Evolutionary conservation across 352 stramenopile genomes (phyloP), one percentile per base, ranked within the genome.

Genomic region (Globisporangium radiosum): DNA sequence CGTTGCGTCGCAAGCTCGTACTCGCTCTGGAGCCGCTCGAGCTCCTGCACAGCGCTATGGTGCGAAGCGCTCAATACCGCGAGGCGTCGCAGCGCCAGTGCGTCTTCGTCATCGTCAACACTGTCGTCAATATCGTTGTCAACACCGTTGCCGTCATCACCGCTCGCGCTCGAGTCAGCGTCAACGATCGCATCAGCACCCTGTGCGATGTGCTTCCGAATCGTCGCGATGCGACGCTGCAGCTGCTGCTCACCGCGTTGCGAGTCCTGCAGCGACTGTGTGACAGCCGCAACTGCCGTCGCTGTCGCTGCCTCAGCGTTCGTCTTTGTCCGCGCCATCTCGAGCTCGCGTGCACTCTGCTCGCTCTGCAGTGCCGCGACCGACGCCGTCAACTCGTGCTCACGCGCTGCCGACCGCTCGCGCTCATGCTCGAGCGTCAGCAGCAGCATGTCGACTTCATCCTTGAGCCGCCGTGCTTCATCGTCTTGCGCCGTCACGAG

Each of bases 391-490:
- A 80, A 56, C 17, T 82, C 70, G 38, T 79, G 63, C 51, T 81
- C 75, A 11, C 75, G 75, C 45, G 62, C 47, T 49, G 65, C 56
- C 42, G 73, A 83, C 42, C 54, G 71, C 49, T 78, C 71, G 43
- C 67, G 71, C 52, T 83, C 75, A 47, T 77, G 69, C 47, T 77
- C 72, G 9, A 85, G 70, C 40, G 77, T 75, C 33, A 72, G 53
- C 1, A 66, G 67, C 17, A 83, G 56, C 17, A 64, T 66, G 40
- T 81, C 71, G n/a, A 85, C 60, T 56, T 83, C 70, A 4, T 50
- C 54, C 13, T 71, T 59, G 54, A 78, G 68, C 7, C 63, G 71
- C 49, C 60, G 66, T 54, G 81, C 71, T 60, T 78, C 71, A 17
- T 77, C 71, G 45, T 79, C 72, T 47, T 82, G 75, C 6, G 64